Evolutionary conservation across 2,329 filamentous ascomycete genomes (phyloP).

Genomic region (Xylaria sp.): DNA sequence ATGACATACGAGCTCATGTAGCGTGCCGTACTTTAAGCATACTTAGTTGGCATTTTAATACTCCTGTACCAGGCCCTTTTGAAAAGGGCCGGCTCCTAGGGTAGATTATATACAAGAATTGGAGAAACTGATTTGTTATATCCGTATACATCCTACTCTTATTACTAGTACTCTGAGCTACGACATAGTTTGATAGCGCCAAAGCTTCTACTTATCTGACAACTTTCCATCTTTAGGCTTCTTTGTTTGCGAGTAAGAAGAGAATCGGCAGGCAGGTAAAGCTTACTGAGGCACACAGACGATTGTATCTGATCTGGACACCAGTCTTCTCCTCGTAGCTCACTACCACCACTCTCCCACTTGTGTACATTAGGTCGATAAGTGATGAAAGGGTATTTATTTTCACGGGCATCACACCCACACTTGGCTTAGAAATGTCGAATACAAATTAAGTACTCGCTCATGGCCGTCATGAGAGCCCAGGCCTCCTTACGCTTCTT

Average conservation of each 20-base stretch:
- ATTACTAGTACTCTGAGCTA: too few relatives aligned
- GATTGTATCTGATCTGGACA: not conserved
- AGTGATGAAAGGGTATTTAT: too few relatives aligned
- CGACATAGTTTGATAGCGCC: not conserved
- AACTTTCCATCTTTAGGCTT: too few relatives aligned
- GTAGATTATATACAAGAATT: constrained; percentile 30
- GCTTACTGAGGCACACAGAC: too few relatives aligned
- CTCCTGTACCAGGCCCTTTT: constrained; percentile 35
- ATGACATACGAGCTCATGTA: constrained; percentile 45
- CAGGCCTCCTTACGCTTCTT: constrained; percentile 87
- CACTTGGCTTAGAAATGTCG: constrained; percentile 70
- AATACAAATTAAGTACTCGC: constrained; percentile 73
- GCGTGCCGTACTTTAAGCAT: constrained; percentile 41
- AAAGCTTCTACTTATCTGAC: too few relatives aligned
- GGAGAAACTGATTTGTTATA: constrained; percentile 1
- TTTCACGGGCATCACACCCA: too few relatives aligned
- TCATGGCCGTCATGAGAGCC: constrained; percentile 70
- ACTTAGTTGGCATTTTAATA: constrained; percentile 42
- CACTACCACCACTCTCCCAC: too few relatives aligned
- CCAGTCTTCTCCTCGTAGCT: not conserved
- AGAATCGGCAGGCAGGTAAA: too few relatives aligned
- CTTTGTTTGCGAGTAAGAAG: too few relatives aligned
- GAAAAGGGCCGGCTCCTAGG: constrained; percentile 29
- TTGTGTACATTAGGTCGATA: too few relatives aligned
- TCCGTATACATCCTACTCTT: not conserved